These are phyloP conservation scores for Scleromitrula shiraiana DNA, from an alignment of 2,329 filamentous ascomycete genomes.

Conservation along the genomic window DNA sequence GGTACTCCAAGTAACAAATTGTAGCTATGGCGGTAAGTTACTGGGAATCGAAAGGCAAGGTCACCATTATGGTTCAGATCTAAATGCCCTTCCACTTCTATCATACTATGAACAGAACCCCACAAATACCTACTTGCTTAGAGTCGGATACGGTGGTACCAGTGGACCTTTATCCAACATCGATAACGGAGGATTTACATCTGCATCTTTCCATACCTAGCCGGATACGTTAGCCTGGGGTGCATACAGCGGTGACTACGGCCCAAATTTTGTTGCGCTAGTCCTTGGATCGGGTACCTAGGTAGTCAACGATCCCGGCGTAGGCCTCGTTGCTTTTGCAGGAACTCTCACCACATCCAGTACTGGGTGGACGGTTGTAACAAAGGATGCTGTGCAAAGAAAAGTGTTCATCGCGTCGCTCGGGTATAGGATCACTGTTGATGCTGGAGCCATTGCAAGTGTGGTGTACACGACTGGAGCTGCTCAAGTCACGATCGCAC, in stretches of 20 bases:
- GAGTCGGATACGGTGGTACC: constrained; percentile 46
- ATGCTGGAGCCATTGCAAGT: constrained; percentile 36
- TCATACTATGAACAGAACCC: constrained; percentile 41
- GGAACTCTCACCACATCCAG: constrained; percentile 32
- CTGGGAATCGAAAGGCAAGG: constrained; percentile 40
- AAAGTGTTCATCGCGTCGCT: constrained; percentile 41
- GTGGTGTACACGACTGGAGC: constrained; percentile 30
- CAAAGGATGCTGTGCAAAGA: constrained; percentile 39
- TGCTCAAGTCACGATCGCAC: constrained; percentile 5
- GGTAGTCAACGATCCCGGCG: constrained; percentile 36
- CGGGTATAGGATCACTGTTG: constrained; percentile 34
- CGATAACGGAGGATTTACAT: constrained; percentile 44
- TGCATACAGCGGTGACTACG: constrained; percentile 49
- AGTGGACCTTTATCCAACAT: constrained; percentile 48
- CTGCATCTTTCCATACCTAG: constrained; percentile 49
- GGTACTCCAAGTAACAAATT: neutral
- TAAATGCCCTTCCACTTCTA: constrained; percentile 49
- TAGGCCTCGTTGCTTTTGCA: constrained; percentile 44
- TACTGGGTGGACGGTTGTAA: constrained; percentile 29
- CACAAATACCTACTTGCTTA: constrained; percentile 41
- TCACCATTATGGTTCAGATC: constrained; percentile 52
- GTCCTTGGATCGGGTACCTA: constrained; percentile 43
- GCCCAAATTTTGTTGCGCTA: constrained; percentile 44
- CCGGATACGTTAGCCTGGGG: constrained; percentile 50
- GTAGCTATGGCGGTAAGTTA: constrained; percentile 27